phyloP scores from a whole-genome alignment of 2,329 filamentous ascomycete genomes.

The Trichoderma sp. region DNA sequence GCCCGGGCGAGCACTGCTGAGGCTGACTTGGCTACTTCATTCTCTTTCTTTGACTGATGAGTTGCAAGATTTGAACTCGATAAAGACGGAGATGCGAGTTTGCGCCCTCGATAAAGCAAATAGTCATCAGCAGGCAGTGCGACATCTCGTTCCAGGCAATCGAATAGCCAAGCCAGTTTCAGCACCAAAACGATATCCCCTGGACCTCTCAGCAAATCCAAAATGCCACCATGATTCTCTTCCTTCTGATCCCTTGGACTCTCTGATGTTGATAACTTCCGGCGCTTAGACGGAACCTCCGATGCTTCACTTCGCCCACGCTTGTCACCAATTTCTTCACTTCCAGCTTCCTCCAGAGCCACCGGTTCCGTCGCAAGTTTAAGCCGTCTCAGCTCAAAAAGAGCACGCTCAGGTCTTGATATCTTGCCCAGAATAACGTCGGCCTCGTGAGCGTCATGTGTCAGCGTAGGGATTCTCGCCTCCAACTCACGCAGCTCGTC shows the following conservation, averaged over 20 bases:
- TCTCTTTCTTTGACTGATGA: neutral
- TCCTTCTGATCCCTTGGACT: neutral
- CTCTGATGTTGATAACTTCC: slow-evolving; percentile 26
- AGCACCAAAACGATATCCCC: slow-evolving; percentile 52
- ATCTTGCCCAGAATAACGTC: slow-evolving; percentile 74
- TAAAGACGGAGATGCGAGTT: slow-evolving; percentile 17
- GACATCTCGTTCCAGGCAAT: slow-evolving; percentile 48
- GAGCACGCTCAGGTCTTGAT: slow-evolving; percentile 66
- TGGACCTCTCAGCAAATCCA: neutral
- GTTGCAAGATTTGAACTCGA: neutral
- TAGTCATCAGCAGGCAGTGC: slow-evolving; percentile 54
- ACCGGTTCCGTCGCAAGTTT: slow-evolving; percentile 58
- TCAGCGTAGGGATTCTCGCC: slow-evolving; percentile 64
- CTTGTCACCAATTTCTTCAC: neutral
- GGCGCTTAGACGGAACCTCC: slow-evolving; percentile 8
- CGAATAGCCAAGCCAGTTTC: slow-evolving; percentile 59
- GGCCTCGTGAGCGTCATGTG: slow-evolving; percentile 71
- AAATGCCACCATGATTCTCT: neutral
- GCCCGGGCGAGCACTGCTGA: slow-evolving; percentile 28
- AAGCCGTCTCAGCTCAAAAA: slow-evolving; percentile 73
- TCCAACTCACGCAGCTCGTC: slow-evolving; percentile 66
- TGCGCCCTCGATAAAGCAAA: slow-evolving; percentile 55
- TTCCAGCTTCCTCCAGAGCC: neutral
- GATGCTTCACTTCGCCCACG: neutral
- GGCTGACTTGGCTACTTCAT: neutral